Conservation (phyloP, 305 asterid genomes). For the Striga hermonthica region DNA sequence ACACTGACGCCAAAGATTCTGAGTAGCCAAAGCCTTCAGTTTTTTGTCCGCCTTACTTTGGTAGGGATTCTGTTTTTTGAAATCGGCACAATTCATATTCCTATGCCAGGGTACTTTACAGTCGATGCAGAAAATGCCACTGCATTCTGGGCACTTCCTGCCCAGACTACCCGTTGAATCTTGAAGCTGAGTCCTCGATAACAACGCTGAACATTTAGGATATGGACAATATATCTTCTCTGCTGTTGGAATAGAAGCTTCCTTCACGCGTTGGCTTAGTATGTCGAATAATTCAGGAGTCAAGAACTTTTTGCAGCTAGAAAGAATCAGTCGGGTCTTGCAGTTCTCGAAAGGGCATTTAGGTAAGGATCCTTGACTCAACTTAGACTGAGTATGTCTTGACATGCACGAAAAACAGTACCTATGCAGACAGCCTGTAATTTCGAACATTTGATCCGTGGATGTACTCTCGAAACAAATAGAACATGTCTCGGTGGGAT, state of each 20-base stretch:
- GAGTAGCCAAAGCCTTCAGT: constrained; percentile 46
- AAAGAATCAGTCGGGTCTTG: constrained; percentile 36
- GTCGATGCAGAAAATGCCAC: constrained; percentile 42
- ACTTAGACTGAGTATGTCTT: constrained; percentile 52
- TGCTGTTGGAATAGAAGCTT: constrained; percentile 47
- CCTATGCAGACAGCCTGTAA: constrained; percentile 48
- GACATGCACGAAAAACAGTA: constrained; percentile 57
- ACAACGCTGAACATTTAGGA: constrained; percentile 50
- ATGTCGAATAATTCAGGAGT: constrained; percentile 48
- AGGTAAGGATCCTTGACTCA: constrained; percentile 56
- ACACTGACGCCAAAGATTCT: constrained; percentile 58
- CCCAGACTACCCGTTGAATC: neutral
- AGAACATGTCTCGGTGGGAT: constrained; percentile 39
- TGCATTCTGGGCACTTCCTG: constrained; percentile 49
- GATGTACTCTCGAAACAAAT: constrained; percentile 54
- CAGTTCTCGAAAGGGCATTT: constrained; percentile 59
- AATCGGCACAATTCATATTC: constrained; percentile 37
- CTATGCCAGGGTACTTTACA: constrained; percentile 67
- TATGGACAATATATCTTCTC: constrained; percentile 61
- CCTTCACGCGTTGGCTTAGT: constrained; percentile 50
- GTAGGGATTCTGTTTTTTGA: constrained; percentile 34
- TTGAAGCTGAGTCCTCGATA: constrained; percentile 40
- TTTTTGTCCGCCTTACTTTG: constrained; percentile 39
- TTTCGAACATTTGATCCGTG: constrained; percentile 40
- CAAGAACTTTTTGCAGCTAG: constrained; percentile 54